Percentiles rank a stretch among this genome's conserved stretches.
Conservation (phyloP, 1,284 basidiomycete species). For the Kwoniella shivajii region DNA sequence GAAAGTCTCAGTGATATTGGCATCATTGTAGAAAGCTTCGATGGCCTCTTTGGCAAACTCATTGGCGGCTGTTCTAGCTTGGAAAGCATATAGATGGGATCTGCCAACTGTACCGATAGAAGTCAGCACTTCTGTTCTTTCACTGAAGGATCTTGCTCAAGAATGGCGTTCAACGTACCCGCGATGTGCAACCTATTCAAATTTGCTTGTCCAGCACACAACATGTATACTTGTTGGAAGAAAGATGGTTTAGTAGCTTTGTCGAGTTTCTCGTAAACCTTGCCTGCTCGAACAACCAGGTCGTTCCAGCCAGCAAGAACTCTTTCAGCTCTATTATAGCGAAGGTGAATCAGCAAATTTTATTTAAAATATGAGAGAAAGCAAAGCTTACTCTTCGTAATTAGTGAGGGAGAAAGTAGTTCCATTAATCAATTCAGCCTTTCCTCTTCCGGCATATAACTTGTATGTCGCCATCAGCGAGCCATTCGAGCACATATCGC, state of each 20-base stretch:
- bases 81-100: conserved; percentile 66
- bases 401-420: conserved; percentile 67
- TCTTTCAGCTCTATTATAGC: conserved; percentile 60
- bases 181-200: conserved; percentile 64
- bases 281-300: conserved; percentile 60
- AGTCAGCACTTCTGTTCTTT: conserved; percentile 45
- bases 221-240: conserved; percentile 70
- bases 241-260: conserved; percentile 59
- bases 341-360: neutral
- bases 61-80: conserved; percentile 67
- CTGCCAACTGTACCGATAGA: conserved; percentile 34
- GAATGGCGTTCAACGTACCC: conserved; percentile 57
- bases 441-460: conserved; percentile 44
- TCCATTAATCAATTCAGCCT: conserved; percentile 67
- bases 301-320: conserved; percentile 58
- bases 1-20: conserved; percentile 57
- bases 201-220: conserved; percentile 58
- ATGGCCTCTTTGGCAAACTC: conserved; percentile 62
- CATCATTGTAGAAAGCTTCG: conserved; percentile 44
- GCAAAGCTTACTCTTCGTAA: conserved; percentile 65
- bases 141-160: conserved; percentile 21
- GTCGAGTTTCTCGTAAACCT: conserved; percentile 63
- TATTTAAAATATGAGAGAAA: neutral
- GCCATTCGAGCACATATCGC: neutral
- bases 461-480: no score